Conservation (phyloP, 495 filamentous ascomycete species). For the Apodospora peruviana region DNA sequence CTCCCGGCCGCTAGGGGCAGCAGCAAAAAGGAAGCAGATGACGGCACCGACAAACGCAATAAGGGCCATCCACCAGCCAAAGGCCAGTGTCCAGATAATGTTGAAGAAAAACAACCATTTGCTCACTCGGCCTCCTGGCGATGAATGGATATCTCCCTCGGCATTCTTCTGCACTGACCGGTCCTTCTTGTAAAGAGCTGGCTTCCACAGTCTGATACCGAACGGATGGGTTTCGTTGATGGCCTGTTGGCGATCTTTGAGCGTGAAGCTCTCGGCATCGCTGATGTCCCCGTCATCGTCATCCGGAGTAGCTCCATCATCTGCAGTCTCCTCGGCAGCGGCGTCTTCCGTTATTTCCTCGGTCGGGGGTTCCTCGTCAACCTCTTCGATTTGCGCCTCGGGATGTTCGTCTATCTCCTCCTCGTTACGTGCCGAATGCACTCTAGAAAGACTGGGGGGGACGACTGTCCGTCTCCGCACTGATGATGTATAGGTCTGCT, state of each 20-base stretch:
- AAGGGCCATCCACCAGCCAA: constrained; percentile 95
- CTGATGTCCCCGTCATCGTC: constrained; percentile 60
- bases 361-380: constrained; percentile 31
- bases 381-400: constrained; percentile 17
- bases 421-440: constrained; percentile 43
- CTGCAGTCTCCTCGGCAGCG: neutral
- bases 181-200: constrained; percentile 94
- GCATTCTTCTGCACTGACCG: constrained; percentile 94
- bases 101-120: constrained; percentile 81
- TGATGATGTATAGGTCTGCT: constrained; percentile 52
- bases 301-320: too few species aligned
- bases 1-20: constrained; percentile 70
- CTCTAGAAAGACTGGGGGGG: constrained; percentile 54
- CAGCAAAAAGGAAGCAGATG: constrained; percentile 74
- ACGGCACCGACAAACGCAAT: constrained; percentile 66
- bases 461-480: constrained; percentile 63
- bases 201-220: constrained; percentile 98
- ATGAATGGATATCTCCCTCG: constrained; percentile 95
- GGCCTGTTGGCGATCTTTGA: constrained; percentile 92
- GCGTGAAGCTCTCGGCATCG: constrained; percentile 76
- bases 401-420: constrained; percentile 28
- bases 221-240: constrained; percentile 99
- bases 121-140: constrained; percentile 83
- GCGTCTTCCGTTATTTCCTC: constrained; percentile 27
- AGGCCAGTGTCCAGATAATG: constrained; percentile 81